A percentile compares a stretch with the other conserved stretches of the same genome.
Conservation (phyloP, 192 early-diverging fungal species). For the Blastocladiella britannica region DNA sequence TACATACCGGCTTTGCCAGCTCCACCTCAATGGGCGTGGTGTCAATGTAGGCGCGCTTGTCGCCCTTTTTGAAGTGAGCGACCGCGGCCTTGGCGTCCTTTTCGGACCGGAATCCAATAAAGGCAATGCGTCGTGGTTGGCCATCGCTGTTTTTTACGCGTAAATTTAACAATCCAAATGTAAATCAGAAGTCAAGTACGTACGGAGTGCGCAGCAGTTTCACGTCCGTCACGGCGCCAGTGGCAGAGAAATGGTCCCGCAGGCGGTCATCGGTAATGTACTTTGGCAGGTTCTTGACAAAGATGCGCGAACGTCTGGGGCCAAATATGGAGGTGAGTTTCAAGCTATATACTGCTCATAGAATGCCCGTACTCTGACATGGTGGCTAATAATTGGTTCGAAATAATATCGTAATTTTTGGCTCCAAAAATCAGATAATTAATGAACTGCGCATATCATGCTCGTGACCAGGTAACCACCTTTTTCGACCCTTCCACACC, state of each 20-base stretch:
- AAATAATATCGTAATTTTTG: no score
- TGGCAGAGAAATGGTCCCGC: slow-evolving; percentile 59
- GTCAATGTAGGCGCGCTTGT: slow-evolving; percentile 79
- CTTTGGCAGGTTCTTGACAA: slow-evolving; percentile 95
- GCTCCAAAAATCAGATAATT: no score
- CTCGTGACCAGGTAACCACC: no score
- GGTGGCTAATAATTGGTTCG: no score
- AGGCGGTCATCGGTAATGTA: slow-evolving; percentile 64
- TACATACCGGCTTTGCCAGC: slow-evolving; percentile 54
- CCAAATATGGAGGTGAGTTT: no score
- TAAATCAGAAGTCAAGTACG: slow-evolving; percentile 7
- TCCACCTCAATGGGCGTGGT: slow-evolving; percentile 75
- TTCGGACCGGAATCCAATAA: slow-evolving; percentile 74
- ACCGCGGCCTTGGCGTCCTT: slow-evolving; percentile 64
- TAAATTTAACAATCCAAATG: slow-evolving; percentile 3
- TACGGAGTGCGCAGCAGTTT: slow-evolving; percentile 68
- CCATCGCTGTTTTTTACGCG: slow-evolving; percentile 40
- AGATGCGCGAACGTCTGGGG: slow-evolving; percentile 43
- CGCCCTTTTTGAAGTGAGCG: slow-evolving; percentile 67
- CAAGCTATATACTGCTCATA: no score
- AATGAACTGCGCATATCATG: no score
- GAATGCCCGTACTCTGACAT: no score
- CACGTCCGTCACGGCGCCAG: slow-evolving; percentile 77
- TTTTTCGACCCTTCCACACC: no score
- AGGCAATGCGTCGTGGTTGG: slow-evolving; percentile 69